Evolutionary conservation across 2,329 filamentous ascomycete genomes (phyloP), one percentile per base, ranked within the genome.

Genomic region (Beauveria rudraprayagi): DNA sequence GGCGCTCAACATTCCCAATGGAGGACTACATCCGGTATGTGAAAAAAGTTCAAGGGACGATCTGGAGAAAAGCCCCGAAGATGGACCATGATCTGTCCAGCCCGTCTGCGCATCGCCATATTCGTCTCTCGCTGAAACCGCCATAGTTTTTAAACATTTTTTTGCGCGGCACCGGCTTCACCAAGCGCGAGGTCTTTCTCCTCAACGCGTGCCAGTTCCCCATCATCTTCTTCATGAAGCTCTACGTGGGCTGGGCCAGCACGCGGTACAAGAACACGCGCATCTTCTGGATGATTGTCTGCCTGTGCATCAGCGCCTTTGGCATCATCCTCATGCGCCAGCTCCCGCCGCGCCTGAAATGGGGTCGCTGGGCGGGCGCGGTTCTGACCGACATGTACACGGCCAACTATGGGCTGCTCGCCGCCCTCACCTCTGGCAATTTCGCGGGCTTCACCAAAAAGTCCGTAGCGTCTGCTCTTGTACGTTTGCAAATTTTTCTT

Each of bases 371-470:
- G 43, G 26, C 24, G 7, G 52, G 60, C n/a, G 47, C 24, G n/a
- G 24, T 47, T 3, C 30, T 61, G 7, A 44, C 46, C 7, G 47
- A 51, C 28, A 40, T 37, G 24, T 61, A 56, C n/a, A 57, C 53
- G 3, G 43, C 60, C 22, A 56, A 59, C 17, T 62, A 64, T 40
- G 58, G 62, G 19, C 74, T 86, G 26, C 72, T 78, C 50, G 76
- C 85, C 69, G 80, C 80, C 7, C 77, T 85, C 72, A 75, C 83
- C 37, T 78, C 78, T 1, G 76, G 81, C 4, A 86, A 86, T 65
- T 74, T 84, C 17, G 83, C 78, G 19, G 83, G 83, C 0, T 81
- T 84, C 58, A 86, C 83, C 1, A 86, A 86, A 71, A 85, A 84
- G 65, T 77, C 78, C 1, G 78, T 81, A 14, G 79, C 80, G 5